These are phyloP conservation scores for Linanthus parryae DNA, from an alignment of 148 eudicot genomes.

Conservation along the genomic window DNA sequence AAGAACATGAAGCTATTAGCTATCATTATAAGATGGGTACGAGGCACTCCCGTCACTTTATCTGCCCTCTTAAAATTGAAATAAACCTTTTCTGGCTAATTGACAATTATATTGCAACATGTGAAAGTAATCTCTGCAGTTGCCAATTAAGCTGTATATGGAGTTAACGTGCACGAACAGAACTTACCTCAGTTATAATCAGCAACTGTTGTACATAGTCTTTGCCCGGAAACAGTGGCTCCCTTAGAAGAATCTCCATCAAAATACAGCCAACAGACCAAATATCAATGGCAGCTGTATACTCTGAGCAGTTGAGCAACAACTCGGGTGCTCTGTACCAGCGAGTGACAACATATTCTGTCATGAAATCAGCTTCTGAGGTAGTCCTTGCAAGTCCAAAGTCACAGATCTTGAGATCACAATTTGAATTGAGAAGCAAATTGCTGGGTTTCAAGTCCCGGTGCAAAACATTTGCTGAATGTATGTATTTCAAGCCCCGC, in stretches of 20 bases:
- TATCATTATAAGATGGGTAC: too few species aligned
- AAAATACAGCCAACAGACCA: conserved; percentile 99
- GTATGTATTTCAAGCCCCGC: conserved; percentile 82
- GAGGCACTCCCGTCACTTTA: too few species aligned
- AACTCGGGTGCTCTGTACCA: conserved; percentile 98
- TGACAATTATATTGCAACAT: too few species aligned
- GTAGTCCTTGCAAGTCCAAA: conserved; percentile 98
- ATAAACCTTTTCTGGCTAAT: too few species aligned
- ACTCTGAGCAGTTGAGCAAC: conserved; percentile 90
- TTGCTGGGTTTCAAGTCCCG: conserved; percentile 98
- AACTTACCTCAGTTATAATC: conserved; percentile 76
- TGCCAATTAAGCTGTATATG: too few species aligned
- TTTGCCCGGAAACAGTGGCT: conserved; percentile 88
- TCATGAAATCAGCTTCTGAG: conserved; percentile 89
- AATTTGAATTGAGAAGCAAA: conserved; percentile 86
- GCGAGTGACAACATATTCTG: conserved; percentile 97
- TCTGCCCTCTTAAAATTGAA: too few species aligned
- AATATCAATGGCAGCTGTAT: conserved; percentile 86
- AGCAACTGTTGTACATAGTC: conserved; percentile 86
- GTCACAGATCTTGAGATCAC: conserved; percentile 97
- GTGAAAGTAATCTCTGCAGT: too few species aligned
- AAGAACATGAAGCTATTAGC: too few species aligned
- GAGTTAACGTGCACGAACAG: background rate
- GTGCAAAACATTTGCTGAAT: conserved; percentile 91
- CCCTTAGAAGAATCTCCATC: conserved; percentile 84